phyloP scores from a whole-genome alignment of 108 stramenopile species.

The Cylindrotheca fusiformis region DNA sequence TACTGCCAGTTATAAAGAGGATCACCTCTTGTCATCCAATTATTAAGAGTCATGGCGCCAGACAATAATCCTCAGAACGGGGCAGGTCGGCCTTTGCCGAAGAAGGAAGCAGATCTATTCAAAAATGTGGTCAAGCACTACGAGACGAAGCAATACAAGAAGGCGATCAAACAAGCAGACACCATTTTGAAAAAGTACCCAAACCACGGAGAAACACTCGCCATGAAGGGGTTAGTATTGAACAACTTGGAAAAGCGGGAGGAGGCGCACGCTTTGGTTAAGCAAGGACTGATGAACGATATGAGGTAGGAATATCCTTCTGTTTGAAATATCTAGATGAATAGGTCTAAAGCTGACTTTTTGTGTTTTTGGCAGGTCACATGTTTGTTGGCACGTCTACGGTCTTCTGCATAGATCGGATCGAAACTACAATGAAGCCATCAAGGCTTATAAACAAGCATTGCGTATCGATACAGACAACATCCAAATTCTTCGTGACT shows the following conservation, averaged over 20 bases:
- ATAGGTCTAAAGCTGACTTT: not conserved
- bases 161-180: conserved; percentile 91
- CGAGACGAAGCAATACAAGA: conserved; percentile 98
- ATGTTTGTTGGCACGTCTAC: conserved; percentile 99
- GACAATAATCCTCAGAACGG: conserved; percentile 64
- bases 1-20: too few relatives aligned
- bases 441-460: conserved; percentile 98
- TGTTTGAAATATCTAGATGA: too few relatives aligned
- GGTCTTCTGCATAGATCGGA: conserved; percentile 95
- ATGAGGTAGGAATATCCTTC: conserved; percentile 69
- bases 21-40: too few relatives aligned
- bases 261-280: conserved; percentile 93
- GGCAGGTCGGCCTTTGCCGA: conserved; percentile 81
- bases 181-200: conserved; percentile 93
- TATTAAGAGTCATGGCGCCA: too few relatives aligned
- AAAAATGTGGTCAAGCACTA: conserved; percentile 89
- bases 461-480: conserved; percentile 90
- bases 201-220: conserved; percentile 95
- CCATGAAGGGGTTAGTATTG: conserved; percentile 94
- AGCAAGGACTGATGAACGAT: conserved; percentile 87
- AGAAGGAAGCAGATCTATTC: conserved; percentile 93
- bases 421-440: conserved; percentile 94
- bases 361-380: conserved; percentile 53
- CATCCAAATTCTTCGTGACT: conserved; percentile 93
- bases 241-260: conserved; percentile 75